phyloP scores from a whole-genome alignment of 2,329 filamentous ascomycete species.

The Pseudocercospora macadamiae region DNA sequence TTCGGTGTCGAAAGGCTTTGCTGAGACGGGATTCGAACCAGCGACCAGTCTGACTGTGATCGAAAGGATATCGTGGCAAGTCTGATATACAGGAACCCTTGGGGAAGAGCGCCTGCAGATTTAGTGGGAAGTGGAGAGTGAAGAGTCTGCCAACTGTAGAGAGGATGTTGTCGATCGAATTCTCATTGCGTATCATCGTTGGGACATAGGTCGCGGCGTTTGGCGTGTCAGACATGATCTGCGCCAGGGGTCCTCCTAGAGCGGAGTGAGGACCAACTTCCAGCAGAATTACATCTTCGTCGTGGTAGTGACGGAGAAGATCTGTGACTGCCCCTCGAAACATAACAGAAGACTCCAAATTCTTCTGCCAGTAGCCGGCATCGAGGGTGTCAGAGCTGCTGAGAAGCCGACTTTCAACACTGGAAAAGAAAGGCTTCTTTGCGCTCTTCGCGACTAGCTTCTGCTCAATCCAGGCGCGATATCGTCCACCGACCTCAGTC shows the following conservation, averaged over 20 bases:
- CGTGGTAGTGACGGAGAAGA: neutral
- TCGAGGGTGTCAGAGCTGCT: neutral
- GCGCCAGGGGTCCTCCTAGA: constrained; percentile 1
- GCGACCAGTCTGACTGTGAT: constrained; percentile 7
- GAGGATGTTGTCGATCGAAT: constrained; percentile 2
- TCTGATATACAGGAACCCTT: neutral
- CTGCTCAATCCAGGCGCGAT: neutral
- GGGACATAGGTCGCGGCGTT: neutral
- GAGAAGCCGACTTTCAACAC: neutral
- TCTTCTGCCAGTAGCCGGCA: constrained; percentile 6
- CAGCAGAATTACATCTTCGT: constrained; percentile 2
- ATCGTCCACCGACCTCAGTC: neutral
- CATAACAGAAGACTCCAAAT: neutral
- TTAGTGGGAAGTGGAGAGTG: neutral
- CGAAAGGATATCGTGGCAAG: constrained; percentile 18
- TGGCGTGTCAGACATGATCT: neutral
- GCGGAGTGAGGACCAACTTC: constrained; percentile 13
- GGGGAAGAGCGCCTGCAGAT: neutral
- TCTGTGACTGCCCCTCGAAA: neutral
- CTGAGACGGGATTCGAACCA: constrained; percentile 17
- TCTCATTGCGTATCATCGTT: neutral
- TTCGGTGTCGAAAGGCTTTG: constrained; percentile 9
- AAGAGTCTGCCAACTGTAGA: constrained; percentile 3
- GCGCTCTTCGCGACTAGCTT: neutral
- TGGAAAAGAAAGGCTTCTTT: neutral